Conservation (phyloP, 345 rosid genomes). For the Rubroshorea leprosula region DNA sequence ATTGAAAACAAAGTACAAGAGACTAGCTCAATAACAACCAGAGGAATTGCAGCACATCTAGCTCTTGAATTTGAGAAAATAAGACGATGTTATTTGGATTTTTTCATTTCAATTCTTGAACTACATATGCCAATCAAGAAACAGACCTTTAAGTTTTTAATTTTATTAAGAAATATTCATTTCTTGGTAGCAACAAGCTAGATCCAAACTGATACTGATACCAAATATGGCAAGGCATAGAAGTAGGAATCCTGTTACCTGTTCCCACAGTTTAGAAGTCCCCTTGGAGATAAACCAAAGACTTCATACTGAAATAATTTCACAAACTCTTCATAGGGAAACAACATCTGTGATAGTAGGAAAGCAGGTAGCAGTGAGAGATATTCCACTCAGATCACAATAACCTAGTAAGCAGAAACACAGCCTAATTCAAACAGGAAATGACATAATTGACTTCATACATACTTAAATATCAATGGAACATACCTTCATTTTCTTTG, state of each 20-base stretch:
- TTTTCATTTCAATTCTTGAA: too few species aligned
- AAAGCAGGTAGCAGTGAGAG: constrained; percentile 7
- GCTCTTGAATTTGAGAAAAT: too few species aligned
- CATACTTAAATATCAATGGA: constrained; percentile 17
- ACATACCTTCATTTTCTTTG: constrained; percentile 46
- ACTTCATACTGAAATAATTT: constrained; percentile 60
- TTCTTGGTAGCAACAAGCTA: too few species aligned
- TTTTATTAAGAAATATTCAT: too few species aligned
- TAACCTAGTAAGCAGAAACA: background rate
- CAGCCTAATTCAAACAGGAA: constrained; percentile 1
- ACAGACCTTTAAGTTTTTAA: too few species aligned
- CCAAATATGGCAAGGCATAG: constrained; percentile 4
- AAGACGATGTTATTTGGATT: too few species aligned
- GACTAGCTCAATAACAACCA: too few species aligned
- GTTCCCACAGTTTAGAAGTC: constrained; percentile 82
- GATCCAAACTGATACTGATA: background rate
- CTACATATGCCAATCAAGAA: too few species aligned
- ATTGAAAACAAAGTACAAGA: too few species aligned
- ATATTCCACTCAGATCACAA: constrained; percentile 2
- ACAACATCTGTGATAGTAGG: constrained; percentile 40
- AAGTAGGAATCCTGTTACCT: constrained; percentile 35
- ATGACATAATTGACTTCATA: background rate
- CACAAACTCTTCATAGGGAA: constrained; percentile 77
- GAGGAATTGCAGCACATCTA: too few species aligned
- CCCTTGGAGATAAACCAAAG: constrained; percentile 65